Base-by-base conservation (phyloP, 2,329 filamentous ascomycete species). In the Xylariaceae sp. region DNA sequence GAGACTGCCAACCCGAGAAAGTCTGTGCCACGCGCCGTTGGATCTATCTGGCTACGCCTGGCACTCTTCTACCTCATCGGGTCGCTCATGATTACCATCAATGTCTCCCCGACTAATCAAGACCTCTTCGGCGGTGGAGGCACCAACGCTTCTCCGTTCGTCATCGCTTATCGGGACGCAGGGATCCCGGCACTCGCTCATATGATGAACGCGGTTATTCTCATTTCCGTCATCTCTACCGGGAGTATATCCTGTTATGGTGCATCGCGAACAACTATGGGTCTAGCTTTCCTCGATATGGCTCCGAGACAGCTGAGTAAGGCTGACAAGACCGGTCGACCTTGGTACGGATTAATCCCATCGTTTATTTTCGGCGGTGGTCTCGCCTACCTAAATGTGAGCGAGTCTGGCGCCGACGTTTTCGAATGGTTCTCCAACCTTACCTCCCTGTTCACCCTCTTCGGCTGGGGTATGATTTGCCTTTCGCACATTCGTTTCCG, bases 361-460 rank as follows among this genome's bases (percentile, higher is more conserved):
- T 81, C 83, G 0, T 81, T 83, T 46, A 59, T 80, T 7, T 77
- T 83, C 41, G 81, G 74, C 6, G 71, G 74, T 19, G 76, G 71
- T 0, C 71, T 78, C 3, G 66, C 69, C 32, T 78, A 77, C 56
- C 72, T 79, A 19, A 79, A 79, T 58, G 74, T 77, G 21, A 70
- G 53, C 63, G 67, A 77, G 56, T 73, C 67, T 21, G 74, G 76
- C 2, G 65, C 72, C 0, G 67, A 73, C 2, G 78, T 79, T 40
- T 81, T 80, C 62, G 70, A 66, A 7, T 81, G 78, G 79, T 73
- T 81, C 50, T 78, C 76, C 2, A 78, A 74, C 52, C 66, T 81
- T 16, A 77, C 74, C 0, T 77, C 76, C 0, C 73, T 80, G 7
- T 75, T 75, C 54, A 77, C 76, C 0, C 68, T 78, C 6, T 76